Evolutionary conservation across 2,329 filamentous ascomycete species (phyloP).

Genomic region (Ophiostoma tasmaniense): DNA sequence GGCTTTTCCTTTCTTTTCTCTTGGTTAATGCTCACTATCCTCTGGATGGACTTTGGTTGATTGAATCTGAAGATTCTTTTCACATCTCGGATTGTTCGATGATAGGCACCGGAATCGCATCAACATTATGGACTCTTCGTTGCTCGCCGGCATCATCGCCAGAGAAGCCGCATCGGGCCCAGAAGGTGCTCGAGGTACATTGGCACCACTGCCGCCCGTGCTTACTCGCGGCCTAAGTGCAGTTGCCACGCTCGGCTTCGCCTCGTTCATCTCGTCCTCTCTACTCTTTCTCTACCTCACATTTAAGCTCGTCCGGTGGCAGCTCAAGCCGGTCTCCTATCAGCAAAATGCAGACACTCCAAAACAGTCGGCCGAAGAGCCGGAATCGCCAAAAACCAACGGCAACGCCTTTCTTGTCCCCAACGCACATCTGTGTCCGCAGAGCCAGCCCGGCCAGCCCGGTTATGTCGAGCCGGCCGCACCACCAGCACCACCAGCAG

Average conservation of each 20-base stretch:
- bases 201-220: constrained; percentile 30
- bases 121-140: neutral
- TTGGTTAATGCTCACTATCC: no score
- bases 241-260: constrained; percentile 30
- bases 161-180: constrained; percentile 20
- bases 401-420: constrained; percentile 27
- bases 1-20: no score
- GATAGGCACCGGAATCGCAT: neutral
- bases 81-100: neutral
- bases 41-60: neutral
- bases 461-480: neutral
- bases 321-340: constrained; percentile 20
- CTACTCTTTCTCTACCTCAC: constrained; percentile 30
- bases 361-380: constrained; percentile 7
- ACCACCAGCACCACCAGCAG: neutral
- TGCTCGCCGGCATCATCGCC: neutral
- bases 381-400: constrained; percentile 25
- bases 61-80: no score
- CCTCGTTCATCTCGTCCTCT: constrained; percentile 30
- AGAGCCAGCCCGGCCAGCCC: constrained; percentile 15
- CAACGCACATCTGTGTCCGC: constrained; percentile 22
- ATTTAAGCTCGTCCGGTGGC: constrained; percentile 31
- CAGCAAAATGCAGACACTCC: constrained; percentile 11
- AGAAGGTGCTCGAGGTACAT: constrained; percentile 25
- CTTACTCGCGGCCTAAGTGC: constrained; percentile 31